Percentiles rank a stretch among this genome's conserved stretches.
These are phyloP conservation scores for Paraleonurus japonicus DNA, from an alignment of 257 asterid species.

Conservation along the genomic window DNA sequence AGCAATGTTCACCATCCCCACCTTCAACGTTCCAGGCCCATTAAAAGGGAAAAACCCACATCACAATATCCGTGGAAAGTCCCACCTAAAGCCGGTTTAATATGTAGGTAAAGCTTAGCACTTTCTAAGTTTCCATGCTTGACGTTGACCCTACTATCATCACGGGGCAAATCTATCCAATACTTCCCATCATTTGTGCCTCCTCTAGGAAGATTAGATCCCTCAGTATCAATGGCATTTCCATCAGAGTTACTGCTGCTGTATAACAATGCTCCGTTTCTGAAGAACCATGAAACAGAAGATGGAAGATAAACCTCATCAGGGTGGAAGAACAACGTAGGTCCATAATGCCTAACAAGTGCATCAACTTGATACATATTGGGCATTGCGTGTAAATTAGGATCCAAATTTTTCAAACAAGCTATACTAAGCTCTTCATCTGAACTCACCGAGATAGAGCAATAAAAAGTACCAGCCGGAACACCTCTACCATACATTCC, in stretches of 20 bases:
- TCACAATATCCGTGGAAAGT: conserved; percentile 76
- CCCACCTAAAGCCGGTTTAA: conserved; percentile 89
- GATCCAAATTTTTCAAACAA: conserved; percentile 73
- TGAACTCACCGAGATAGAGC: conserved; percentile 40
- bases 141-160: conserved; percentile 40
- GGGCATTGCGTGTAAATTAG: conserved; percentile 70
- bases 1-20: conserved; percentile 56
- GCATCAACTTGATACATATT: conserved; percentile 71
- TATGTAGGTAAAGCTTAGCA: conserved; percentile 75
- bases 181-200: conserved; percentile 71
- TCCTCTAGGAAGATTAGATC: conserved; percentile 74
- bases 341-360: conserved; percentile 73
- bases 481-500: conserved; percentile 76
- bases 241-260: conserved; percentile 34
- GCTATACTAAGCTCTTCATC: conserved; percentile 48
- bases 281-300: conserved; percentile 85
- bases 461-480: conserved; percentile 65
- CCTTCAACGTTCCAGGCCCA: conserved; percentile 75
- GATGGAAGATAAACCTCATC: conserved; percentile 76
- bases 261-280: conserved; percentile 67
- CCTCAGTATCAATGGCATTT: conserved; percentile 54
- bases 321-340: conserved; percentile 82
- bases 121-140: conserved; percentile 71
- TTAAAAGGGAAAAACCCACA: conserved; percentile 95
- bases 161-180: conserved; percentile 83